Evolutionary conservation across 1,139 yeast genomes (phyloP).

Genomic region (Williopsis jadinii): DNA sequence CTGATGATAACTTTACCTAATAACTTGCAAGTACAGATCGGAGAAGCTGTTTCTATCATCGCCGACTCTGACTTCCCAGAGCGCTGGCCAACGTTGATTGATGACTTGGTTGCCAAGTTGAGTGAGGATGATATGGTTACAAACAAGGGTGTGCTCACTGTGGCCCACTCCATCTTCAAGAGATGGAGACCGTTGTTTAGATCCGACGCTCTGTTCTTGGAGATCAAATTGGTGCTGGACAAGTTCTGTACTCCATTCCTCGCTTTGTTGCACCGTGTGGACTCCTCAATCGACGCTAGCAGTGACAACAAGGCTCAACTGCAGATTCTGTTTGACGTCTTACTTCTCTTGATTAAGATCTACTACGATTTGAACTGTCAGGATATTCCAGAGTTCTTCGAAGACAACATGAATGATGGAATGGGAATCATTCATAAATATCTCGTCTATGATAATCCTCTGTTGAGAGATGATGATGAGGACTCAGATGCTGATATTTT

Average conservation of each 20-base stretch:
- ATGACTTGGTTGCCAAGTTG: slow-evolving; percentile 64
- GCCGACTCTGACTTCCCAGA: slow-evolving; percentile 97
- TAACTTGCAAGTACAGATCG: slow-evolving; percentile 77
- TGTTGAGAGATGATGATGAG: slow-evolving; percentile 48
- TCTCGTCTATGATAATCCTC: slow-evolving; percentile 49
- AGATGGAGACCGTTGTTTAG: slow-evolving; percentile 95
- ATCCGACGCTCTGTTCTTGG: slow-evolving; percentile 82
- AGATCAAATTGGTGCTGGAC: slow-evolving; percentile 79
- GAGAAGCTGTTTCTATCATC: slow-evolving; percentile 86
- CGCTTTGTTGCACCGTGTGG: slow-evolving; percentile 57
- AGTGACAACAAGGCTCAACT: slow-evolving; percentile 39
- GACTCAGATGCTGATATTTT: slow-evolving; percentile 69
- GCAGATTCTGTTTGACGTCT: slow-evolving; percentile 57
- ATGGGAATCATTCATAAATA: slow-evolving; percentile 82
- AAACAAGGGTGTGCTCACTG: slow-evolving; percentile 81
- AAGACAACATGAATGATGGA: slow-evolving; percentile 74
- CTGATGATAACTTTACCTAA: slow-evolving; percentile 79
- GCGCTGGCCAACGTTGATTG: slow-evolving; percentile 75
- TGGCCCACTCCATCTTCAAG: slow-evolving; percentile 92
- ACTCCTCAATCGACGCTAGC: slow-evolving; percentile 50
- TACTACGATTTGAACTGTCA: slow-evolving; percentile 94
- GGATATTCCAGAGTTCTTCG: slow-evolving; percentile 96
- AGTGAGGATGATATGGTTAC: slow-evolving; percentile 53
- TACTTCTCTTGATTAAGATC: slow-evolving; percentile 66
- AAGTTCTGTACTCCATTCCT: slow-evolving; percentile 83